Evolutionary conservation across 805 yeast species (phyloP), one percentile per base, ranked within the genome.

Genomic region (Helenozyma rhizophorensis): DNA sequence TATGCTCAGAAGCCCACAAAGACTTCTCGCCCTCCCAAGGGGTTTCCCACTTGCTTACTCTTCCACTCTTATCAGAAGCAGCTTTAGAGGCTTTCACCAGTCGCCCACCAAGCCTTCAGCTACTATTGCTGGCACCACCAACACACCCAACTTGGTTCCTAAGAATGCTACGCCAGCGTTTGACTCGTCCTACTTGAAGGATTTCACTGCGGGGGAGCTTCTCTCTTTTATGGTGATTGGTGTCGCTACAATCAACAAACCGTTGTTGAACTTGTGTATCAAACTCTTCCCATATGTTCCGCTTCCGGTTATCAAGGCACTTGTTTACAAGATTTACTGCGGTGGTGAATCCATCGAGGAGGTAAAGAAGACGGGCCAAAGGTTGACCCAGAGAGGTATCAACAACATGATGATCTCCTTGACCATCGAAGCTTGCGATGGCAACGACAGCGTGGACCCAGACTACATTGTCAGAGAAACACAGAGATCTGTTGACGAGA

Each of bases 401-500:
- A 77, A 84, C 46, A 90, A 89, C 66, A 86, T 89, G 95, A 87
- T 89, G 95, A 66, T 89, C n/a, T 82, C 94, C 1, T 76, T 87
- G 56, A 86, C 96, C 11, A 88, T 89, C 32, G 97, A 89, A 61
- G 95, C 93, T 35, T 81, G 96, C 33, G 85, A 85, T 43, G 96
- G 95, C 23, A 74, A 73, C 37, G 72, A 75, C 52, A 66, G 74
- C 57, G 65, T 76, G 25, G 79, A 76, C 56, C 77, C 80, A 23
- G 52, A 70, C 25, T 67, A 65, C 42, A 82, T 84, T 39, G 76
- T 83, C 23, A 48, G 58, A 13, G 81, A 80, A 54, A 83, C 90
- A 13, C 68, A 76, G 37, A 65, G 68, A 28, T 83, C 95, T 9
- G 72, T 89, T 31, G 72, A 71, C 28, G 73, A 78, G 26, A 78